Conservation (phyloP, 1,284 basidiomycete genomes). For the Vanrija sp. region DNA sequence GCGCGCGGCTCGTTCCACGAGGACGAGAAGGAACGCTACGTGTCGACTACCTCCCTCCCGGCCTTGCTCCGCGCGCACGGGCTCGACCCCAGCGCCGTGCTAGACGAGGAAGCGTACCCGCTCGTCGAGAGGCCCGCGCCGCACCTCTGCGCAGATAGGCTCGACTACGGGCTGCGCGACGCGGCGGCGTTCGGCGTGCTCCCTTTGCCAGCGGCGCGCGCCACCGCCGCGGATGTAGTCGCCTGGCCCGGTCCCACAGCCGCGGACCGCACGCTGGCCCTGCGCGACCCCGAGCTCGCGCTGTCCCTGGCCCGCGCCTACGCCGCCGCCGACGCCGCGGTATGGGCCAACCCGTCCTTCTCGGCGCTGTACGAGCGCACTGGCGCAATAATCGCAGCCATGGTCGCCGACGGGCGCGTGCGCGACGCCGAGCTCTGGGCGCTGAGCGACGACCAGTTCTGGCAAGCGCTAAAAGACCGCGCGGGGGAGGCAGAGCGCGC, state of each 20-base stretch:
- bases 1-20: conserved; percentile 12
- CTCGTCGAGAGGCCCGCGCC: conserved; percentile 15
- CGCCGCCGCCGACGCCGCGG: conserved; percentile 1
- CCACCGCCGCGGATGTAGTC: background rate
- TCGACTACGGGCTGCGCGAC: conserved; percentile 19
- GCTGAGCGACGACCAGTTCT: conserved; percentile 12
- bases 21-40: conserved; percentile 13
- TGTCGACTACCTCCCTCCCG: conserved; percentile 7
- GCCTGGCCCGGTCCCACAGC: conserved; percentile 1
- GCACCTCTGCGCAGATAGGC: conserved; percentile 15
- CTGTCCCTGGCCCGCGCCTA: conserved; percentile 12
- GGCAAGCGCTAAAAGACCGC: conserved; percentile 1
- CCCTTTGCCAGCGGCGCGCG: background rate
- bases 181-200: conserved; percentile 11
- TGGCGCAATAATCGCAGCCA: conserved; percentile 7
- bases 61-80: background rate
- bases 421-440: conserved; percentile 11
- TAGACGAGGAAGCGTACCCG: conserved; percentile 14
- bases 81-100: background rate
- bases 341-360: conserved; percentile 14
- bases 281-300: background rate
- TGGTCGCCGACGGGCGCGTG: conserved; percentile 2
- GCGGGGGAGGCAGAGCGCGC: background rate
- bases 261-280: conserved; percentile 6
- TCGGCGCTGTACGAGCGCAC: conserved; percentile 6